Base-by-base conservation (phyloP, 352 stramenopile genomes). In the Thraustochytrium striatum region DNA sequence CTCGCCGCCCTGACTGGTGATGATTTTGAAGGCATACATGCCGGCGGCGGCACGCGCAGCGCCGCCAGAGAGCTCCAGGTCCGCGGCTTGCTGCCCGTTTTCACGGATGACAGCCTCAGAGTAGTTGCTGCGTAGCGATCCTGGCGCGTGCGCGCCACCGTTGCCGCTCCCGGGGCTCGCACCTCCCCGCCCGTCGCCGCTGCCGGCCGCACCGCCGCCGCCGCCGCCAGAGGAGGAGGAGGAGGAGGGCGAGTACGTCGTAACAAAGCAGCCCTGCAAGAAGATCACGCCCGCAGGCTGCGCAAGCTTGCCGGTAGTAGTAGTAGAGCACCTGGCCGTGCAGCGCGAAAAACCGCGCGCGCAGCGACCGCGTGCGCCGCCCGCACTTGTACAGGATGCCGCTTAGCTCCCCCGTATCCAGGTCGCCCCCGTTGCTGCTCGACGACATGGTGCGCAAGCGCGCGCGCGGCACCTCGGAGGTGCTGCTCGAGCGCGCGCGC, bases 251-350 rank as follows among this genome's bases (percentile, higher is more conserved):
- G n/a, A 21, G 50, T 62, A 25, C 16, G 43, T 35, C n/a, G 41
- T 36, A 11, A 82, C 78, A 52, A 53, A 82, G 36, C 70, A 82
- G 9, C 52, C 78, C 69, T 82, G 70, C 30, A 82, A 33, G 43
- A 82, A 82, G 28, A 82, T 44, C n/a, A 68, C 16, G 57, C 78
- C 78, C 7, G 38, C 33, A 19, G 78, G 78, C 36, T 79, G 69
- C 3, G 44, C 47, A 38, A 19, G 53, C n/a, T 25, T 55, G 57
- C 36, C 3, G 13, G 57, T 69, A 78, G 47, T 82, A 82, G 50
- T 79, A 82, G 69, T 82, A 82, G 3, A 82, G 57, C 3, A 82
- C 80, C n/a, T 82, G 50, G 11, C 79, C 70, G 30, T 39, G 53
- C 3, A 82, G 69, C 19, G 65, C 30, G 70, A 82, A 82, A 8